phyloP scores from a whole-genome alignment of 495 filamentous ascomycete genomes.

The Lasiosphaeria ovina region DNA sequence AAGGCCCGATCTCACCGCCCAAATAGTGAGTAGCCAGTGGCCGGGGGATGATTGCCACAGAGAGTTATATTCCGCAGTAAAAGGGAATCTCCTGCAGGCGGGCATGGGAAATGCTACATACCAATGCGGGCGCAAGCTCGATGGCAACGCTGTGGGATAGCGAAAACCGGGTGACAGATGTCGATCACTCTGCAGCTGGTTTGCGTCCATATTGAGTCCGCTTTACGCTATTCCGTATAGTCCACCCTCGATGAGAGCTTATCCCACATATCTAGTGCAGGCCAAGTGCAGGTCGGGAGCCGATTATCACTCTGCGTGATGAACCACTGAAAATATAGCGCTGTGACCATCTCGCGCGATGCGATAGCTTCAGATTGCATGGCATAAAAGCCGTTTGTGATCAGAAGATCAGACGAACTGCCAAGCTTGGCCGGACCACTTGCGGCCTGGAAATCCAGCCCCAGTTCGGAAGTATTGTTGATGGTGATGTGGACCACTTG shows the following conservation, averaged over 20 bases:
- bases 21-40: background rate
- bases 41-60: background rate
- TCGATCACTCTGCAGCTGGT: slow-evolving; percentile 26
- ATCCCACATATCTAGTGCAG: slow-evolving; percentile 9
- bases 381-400: slow-evolving; percentile 9
- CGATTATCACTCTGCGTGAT: slow-evolving; percentile 9
- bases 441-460: background rate
- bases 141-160: slow-evolving; percentile 10
- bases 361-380: slow-evolving; percentile 14
- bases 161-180: slow-evolving; percentile 24
- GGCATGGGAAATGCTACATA: slow-evolving; percentile 25
- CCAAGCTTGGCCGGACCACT: slow-evolving; percentile 1
- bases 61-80: too few species aligned
- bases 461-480: too few species aligned
- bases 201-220: background rate
- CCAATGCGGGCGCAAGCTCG: slow-evolving; percentile 10
- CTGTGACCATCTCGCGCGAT: slow-evolving; percentile 14
- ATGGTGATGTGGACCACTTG: too few species aligned
- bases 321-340: slow-evolving; percentile 9
- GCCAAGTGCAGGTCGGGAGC: background rate
- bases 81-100: slow-evolving; percentile 10
- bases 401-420: slow-evolving; percentile 26
- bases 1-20: slow-evolving; percentile 11
- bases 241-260: background rate
- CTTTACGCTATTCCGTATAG: background rate